phyloP scores from a whole-genome alignment of 108 stramenopile species.

The Nitzschia sp. region DNA sequence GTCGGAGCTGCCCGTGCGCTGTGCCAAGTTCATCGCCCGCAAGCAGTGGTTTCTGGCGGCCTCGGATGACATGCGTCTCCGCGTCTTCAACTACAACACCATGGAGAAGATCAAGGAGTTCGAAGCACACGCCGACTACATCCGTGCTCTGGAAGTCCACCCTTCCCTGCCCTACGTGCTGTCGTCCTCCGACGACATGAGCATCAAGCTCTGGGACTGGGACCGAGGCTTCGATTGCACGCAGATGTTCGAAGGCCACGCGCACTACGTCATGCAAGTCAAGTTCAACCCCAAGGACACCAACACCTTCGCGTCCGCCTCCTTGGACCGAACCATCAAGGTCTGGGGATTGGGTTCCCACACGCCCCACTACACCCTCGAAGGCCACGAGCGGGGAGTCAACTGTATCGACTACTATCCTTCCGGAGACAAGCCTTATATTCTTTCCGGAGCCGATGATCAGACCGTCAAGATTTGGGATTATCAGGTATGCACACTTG shows the following conservation, averaged over 20 bases:
- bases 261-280: slow-evolving; percentile 99
- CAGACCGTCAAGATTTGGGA: slow-evolving; percentile 97
- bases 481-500: slow-evolving; percentile 80
- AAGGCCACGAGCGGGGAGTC: slow-evolving; percentile 98
- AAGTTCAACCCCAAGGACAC: slow-evolving; percentile 99
- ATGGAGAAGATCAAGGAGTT: slow-evolving; percentile 98
- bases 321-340: slow-evolving; percentile 95
- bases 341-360: slow-evolving; percentile 94
- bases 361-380: slow-evolving; percentile 94
- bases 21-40: slow-evolving; percentile 95
- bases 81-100: slow-evolving; percentile 99
- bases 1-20: slow-evolving; percentile 92
- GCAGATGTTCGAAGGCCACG: slow-evolving; percentile 95
- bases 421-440: slow-evolving; percentile 98
- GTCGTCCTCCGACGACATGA: slow-evolving; percentile 93
- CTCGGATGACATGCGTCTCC: slow-evolving; percentile 90
- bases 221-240: slow-evolving; percentile 94
- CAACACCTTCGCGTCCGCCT: slow-evolving; percentile 97
- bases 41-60: slow-evolving; percentile 96
- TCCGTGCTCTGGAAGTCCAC: slow-evolving; percentile 96
- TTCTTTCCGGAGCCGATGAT: slow-evolving; percentile 97
- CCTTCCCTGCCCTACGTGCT: slow-evolving; percentile 93
- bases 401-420: slow-evolving; percentile 99
- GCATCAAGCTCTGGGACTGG: slow-evolving; percentile 99
- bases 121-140: slow-evolving; percentile 99